phyloP scores from a whole-genome alignment of 805 yeast species.

The Saccharomycopsis javanensis region DNA sequence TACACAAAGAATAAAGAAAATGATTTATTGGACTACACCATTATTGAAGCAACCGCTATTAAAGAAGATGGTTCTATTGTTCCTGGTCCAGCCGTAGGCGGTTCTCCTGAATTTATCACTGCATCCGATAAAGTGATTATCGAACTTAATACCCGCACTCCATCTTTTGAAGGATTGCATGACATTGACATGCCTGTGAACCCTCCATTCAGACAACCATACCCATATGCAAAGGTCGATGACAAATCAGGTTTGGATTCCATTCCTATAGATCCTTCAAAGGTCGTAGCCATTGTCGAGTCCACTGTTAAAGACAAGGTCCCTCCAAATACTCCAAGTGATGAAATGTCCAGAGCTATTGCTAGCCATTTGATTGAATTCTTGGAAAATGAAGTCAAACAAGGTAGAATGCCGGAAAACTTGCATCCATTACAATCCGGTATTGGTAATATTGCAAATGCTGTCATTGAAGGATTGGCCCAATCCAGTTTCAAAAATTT shows the following conservation, averaged over 20 bases:
- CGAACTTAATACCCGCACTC: slow-evolving; percentile 88
- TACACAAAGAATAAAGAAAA: slow-evolving; percentile 56
- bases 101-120: slow-evolving; percentile 83
- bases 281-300: slow-evolving; percentile 89
- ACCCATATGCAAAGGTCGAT: slow-evolving; percentile 70
- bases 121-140: slow-evolving; percentile 84
- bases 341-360: slow-evolving; percentile 67
- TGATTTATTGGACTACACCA: slow-evolving; percentile 70
- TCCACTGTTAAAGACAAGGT: slow-evolving; percentile 67
- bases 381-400: slow-evolving; percentile 75
- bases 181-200: slow-evolving; percentile 87
- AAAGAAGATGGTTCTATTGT: slow-evolving; percentile 89
- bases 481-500: slow-evolving; percentile 77
- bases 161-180: slow-evolving; percentile 92
- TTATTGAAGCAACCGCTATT: slow-evolving; percentile 95
- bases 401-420: slow-evolving; percentile 87
- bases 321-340: slow-evolving; percentile 84
- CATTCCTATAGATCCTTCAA: slow-evolving; percentile 80
- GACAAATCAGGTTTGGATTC: slow-evolving; percentile 64
- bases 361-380: slow-evolving; percentile 84
- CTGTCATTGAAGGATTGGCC: slow-evolving; percentile 93
- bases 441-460: slow-evolving; percentile 97
- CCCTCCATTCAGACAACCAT: slow-evolving; percentile 88
- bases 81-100: slow-evolving; percentile 98
- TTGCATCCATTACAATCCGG: slow-evolving; percentile 95